These are phyloP conservation scores for Bacidia rubella DNA, from an alignment of 495 filamentous ascomycete genomes.

Conservation along the genomic window DNA sequence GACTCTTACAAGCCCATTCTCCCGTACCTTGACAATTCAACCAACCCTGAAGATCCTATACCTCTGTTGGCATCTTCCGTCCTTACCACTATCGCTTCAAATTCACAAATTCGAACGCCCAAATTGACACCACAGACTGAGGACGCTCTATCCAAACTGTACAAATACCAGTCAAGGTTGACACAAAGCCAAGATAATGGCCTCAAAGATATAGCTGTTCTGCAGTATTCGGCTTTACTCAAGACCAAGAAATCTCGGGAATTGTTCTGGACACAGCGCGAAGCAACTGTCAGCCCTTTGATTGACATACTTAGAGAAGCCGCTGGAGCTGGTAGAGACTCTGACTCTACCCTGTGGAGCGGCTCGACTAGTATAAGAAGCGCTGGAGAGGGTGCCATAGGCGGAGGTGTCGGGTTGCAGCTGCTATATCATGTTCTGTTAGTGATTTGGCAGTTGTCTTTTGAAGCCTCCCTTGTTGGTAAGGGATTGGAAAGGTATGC, in stretches of 20 bases:
- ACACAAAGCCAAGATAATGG: conserved; percentile 73
- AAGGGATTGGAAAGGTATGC: conserved; percentile 72
- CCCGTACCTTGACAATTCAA: conserved; percentile 69
- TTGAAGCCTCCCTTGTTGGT: conserved; percentile 72
- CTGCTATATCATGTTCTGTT: conserved; percentile 89
- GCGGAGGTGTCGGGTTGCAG: conserved; percentile 80
- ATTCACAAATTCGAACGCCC: conserved; percentile 42
- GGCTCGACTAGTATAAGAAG: conserved; percentile 43
- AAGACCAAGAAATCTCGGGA: conserved; percentile 59
- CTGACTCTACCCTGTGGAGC: conserved; percentile 50
- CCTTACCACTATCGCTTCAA: conserved; percentile 66
- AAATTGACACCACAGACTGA: conserved; percentile 45
- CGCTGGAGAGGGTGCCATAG: conserved; percentile 47
- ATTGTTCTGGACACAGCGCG: conserved; percentile 77
- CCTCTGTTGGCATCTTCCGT: conserved; percentile 83
- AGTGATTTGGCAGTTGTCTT: conserved; percentile 89
- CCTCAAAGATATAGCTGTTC: conserved; percentile 89
- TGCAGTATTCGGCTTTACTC: conserved; percentile 78
- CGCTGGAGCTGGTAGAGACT: conserved; percentile 52
- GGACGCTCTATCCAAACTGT: conserved; percentile 74
- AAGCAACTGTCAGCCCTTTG: conserved; percentile 69
- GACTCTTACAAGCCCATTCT: conserved; percentile 76
- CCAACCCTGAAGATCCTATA: conserved; percentile 70
- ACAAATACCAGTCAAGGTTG: conserved; percentile 67
- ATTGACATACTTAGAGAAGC: conserved; percentile 72